Conservation (phyloP, 768 basidiomycete genomes). For the Leccinellum luteum region DNA sequence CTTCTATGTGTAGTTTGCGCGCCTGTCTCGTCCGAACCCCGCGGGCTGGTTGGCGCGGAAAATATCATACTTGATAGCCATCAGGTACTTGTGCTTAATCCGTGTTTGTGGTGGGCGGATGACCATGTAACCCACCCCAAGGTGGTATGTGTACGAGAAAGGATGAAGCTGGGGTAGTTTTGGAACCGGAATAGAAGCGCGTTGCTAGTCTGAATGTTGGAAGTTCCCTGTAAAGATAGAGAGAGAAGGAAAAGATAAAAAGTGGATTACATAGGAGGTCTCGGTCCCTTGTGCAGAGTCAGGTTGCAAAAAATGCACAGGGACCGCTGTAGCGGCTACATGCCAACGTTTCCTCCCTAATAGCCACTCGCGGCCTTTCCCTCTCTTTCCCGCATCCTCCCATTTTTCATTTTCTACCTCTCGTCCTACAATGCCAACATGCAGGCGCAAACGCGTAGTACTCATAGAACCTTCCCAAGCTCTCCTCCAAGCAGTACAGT, state of each 20-base stretch:
- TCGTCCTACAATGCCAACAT: constrained; percentile 70
- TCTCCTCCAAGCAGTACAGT: constrained; percentile 62
- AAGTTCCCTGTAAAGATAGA: neutral
- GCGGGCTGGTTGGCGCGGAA: constrained; percentile 1
- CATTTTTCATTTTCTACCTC: constrained; percentile 43
- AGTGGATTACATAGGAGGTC: constrained; percentile 13
- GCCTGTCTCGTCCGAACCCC: neutral
- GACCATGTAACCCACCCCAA: neutral
- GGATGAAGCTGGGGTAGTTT: neutral
- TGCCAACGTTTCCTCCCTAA: constrained; percentile 52
- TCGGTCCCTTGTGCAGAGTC: constrained; percentile 26
- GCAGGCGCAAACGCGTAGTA: constrained; percentile 86
- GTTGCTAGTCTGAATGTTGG: constrained; percentile 1
- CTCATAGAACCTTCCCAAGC: constrained; percentile 77
- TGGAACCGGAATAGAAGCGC: constrained; percentile 4
- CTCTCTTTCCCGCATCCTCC: constrained; percentile 58
- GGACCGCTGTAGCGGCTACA: constrained; percentile 35
- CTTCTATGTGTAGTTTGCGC: neutral
- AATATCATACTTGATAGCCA: constrained; percentile 1
- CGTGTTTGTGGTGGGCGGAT: constrained; percentile 12
- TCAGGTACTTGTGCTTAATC: neutral
- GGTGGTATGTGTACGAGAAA: neutral
- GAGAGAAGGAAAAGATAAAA: constrained; percentile 6
- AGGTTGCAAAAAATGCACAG: constrained; percentile 28
- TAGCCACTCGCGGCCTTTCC: constrained; percentile 56